Percentiles rank a stretch among this genome's conserved stretches.
These are phyloP conservation scores for Theobroma grandiflorum DNA, from an alignment of 441 rosid species.

Conservation along the genomic window DNA sequence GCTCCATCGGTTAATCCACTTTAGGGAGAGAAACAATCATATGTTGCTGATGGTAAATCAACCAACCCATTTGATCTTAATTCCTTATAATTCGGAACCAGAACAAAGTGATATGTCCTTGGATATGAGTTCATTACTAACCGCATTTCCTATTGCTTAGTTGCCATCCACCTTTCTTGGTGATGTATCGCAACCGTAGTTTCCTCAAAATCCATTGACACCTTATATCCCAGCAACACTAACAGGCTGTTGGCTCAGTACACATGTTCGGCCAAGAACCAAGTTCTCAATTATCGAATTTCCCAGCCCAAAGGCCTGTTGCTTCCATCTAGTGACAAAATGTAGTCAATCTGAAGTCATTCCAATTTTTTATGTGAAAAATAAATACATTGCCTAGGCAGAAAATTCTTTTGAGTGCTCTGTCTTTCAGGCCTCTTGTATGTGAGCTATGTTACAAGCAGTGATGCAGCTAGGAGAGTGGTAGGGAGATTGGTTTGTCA, in stretches of 20 bases:
- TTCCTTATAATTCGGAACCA: constrained; percentile 72
- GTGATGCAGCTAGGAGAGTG: constrained; percentile 14
- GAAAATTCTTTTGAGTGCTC: neutral
- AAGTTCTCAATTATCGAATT: constrained; percentile 66
- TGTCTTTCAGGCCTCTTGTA: constrained; percentile 11
- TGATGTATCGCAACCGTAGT: constrained; percentile 69
- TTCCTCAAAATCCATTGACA: constrained; percentile 62
- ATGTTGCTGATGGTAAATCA: constrained; percentile 55
- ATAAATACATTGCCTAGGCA: constrained; percentile 21
- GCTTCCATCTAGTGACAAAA: constrained; percentile 48
- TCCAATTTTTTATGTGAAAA: constrained; percentile 31
- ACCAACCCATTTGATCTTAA: constrained; percentile 93
- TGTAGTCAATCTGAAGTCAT: constrained; percentile 1
- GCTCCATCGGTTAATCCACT: constrained; percentile 44
- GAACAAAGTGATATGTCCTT: constrained; percentile 73
- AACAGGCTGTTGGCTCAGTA: constrained; percentile 74
- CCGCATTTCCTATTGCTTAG: constrained; percentile 67
- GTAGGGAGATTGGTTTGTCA: neutral
- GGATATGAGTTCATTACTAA: constrained; percentile 81
- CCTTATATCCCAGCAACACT: constrained; percentile 57
- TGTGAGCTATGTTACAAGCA: constrained; percentile 20
- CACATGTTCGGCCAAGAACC: constrained; percentile 67
- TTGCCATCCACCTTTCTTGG: constrained; percentile 54
- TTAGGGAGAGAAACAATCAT: constrained; percentile 58
- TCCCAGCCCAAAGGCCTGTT: constrained; percentile 72